Percentiles rank a stretch among this genome's conserved stretches.
Conservation (phyloP, 441 rosid genomes). For the Aleurites moluccanus region DNA sequence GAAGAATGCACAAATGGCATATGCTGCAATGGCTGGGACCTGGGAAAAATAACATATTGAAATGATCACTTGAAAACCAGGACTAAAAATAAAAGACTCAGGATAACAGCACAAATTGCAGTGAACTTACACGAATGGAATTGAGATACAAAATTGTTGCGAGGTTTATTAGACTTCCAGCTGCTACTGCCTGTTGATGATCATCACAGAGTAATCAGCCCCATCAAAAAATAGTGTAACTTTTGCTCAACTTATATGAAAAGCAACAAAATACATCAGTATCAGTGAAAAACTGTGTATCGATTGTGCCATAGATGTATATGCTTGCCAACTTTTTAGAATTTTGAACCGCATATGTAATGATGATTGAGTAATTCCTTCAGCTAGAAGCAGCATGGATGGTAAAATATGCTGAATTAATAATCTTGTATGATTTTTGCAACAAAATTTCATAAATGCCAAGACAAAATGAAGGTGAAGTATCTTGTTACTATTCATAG, state of each 20-base stretch:
- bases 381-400: background rate
- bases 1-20: slow-evolving; percentile 68
- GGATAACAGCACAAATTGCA: background rate
- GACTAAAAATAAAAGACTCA: slow-evolving; percentile 16
- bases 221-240: background rate
- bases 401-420: background rate
- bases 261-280: background rate
- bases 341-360: background rate
- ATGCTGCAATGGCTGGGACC: slow-evolving; percentile 81
- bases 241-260: background rate
- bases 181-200: slow-evolving; percentile 78
- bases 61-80: slow-evolving; percentile 14
- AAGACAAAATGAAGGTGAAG: background rate
- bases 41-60: slow-evolving; percentile 29
- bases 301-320: background rate
- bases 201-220: slow-evolving; percentile 6
- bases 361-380: background rate
- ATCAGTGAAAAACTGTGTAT: background rate
- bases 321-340: background rate
- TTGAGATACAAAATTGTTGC: slow-evolving; percentile 92
- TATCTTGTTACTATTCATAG: background rate
- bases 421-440: background rate
- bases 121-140: slow-evolving; percentile 66
- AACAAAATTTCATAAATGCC: background rate
- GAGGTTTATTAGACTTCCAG: slow-evolving; percentile 90